A percentile compares a stretch with the other conserved stretches of the same genome.
Conservation (phyloP, 495 filamentous ascomycete species). For the Bombardia bombarda region DNA sequence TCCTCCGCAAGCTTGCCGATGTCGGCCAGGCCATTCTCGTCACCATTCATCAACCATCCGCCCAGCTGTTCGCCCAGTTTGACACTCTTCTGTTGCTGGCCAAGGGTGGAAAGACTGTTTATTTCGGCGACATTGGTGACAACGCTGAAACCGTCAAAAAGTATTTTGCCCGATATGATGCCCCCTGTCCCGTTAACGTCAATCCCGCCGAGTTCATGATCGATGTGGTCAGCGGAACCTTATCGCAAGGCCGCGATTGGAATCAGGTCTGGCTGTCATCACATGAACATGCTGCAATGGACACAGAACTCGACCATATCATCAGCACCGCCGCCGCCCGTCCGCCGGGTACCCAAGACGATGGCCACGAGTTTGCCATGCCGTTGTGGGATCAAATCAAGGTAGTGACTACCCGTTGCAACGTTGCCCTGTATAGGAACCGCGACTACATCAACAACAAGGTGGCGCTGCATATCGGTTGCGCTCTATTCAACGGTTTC, state of each 20-base stretch:
- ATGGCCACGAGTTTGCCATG: conserved; percentile 23
- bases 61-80: conserved; percentile 85
- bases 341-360: conserved; percentile 15
- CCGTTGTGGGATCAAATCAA: conserved; percentile 32
- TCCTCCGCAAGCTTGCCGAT: conserved; percentile 73
- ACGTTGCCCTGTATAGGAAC: conserved; percentile 68
- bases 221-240: conserved; percentile 62
- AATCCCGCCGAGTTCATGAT: conserved; percentile 83
- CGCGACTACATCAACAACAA: conserved; percentile 64
- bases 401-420: conserved; percentile 47
- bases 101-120: conserved; percentile 74
- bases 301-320: conserved; percentile 56
- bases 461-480: conserved; percentile 28
- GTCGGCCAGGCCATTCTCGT: conserved; percentile 83
- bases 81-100: conserved; percentile 77
- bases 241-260: conserved; percentile 61
- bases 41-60: conserved; percentile 90
- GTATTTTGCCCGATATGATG: conserved; percentile 57
- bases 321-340: conserved; percentile 27
- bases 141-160: conserved; percentile 27
- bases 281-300: conserved; percentile 52
- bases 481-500: conserved; percentile 64
- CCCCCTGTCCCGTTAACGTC: conserved; percentile 54
- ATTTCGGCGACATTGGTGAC: conserved; percentile 66
- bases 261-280: conserved; percentile 64